Percentiles rank a stretch among this genome's conserved stretches.
Evolutionary conservation across 2,329 filamentous ascomycete species (phyloP).

Genomic region (Knufia petricola): DNA sequence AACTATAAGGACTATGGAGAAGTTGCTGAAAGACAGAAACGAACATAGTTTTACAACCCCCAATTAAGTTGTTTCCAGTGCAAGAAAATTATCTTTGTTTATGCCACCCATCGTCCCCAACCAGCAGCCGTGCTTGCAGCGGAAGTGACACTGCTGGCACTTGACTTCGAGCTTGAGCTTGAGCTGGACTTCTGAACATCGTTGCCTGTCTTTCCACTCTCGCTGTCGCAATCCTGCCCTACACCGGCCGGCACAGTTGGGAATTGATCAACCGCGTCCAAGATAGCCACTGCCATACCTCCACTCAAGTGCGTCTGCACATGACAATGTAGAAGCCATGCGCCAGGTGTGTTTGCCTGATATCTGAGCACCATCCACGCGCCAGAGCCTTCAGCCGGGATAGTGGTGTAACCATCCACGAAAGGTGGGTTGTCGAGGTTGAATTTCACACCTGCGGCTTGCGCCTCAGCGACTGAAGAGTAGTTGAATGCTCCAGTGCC

Average conservation of each 20-base stretch:
- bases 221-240: conserved; percentile 17
- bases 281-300: conserved; percentile 47
- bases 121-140: no score
- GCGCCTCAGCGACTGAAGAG: conserved; percentile 41
- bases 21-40: no score
- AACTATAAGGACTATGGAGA: no score
- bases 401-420: conserved; percentile 41
- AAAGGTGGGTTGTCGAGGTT: conserved; percentile 48
- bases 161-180: no score
- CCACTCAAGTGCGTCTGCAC: conserved; percentile 45
- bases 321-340: conserved; percentile 50
- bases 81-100: no score
- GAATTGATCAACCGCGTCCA: conserved; percentile 31
- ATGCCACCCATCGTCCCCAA: no score
- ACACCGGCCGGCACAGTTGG: conserved; percentile 17
- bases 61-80: no score
- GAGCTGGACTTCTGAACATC: no score
- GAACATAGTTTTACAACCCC: no score
- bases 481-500: conserved; percentile 45
- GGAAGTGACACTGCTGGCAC: no score
- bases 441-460: conserved; percentile 40
- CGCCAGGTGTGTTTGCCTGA: conserved; percentile 43
- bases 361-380: conserved; percentile 46
- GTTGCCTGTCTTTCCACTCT: no score
- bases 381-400: conserved; percentile 24